Conservation (phyloP, 768 basidiomycete species). For the Rhizopogon salebrosus region DNA sequence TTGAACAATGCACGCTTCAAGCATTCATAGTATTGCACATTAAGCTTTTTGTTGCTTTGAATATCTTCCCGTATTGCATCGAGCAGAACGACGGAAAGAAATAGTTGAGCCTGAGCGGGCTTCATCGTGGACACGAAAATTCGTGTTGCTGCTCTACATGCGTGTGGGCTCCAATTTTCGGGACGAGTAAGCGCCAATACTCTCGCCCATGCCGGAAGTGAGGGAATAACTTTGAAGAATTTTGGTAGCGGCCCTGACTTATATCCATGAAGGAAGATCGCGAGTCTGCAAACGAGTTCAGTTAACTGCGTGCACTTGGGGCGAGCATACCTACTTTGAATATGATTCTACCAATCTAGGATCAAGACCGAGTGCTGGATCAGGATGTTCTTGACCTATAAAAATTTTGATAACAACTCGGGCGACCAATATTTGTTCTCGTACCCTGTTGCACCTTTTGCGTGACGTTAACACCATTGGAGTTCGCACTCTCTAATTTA, state of each 20-base stretch:
- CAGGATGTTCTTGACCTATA: slow-evolving; percentile 49
- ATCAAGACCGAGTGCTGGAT: slow-evolving; percentile 85
- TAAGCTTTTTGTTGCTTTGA: slow-evolving; percentile 76
- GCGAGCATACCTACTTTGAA: slow-evolving; percentile 62
- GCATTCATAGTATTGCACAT: slow-evolving; percentile 92
- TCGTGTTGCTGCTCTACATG: slow-evolving; percentile 88
- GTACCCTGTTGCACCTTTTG: slow-evolving; percentile 59
- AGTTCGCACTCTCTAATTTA: slow-evolving; percentile 68
- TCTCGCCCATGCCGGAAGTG: slow-evolving; percentile 93
- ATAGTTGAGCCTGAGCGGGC: slow-evolving; percentile 88
- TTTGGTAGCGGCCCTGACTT: slow-evolving; percentile 94
- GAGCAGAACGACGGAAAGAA: slow-evolving; percentile 85
- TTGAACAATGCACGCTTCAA: slow-evolving; percentile 91
- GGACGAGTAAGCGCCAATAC: slow-evolving; percentile 90
- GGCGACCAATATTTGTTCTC: not conserved
- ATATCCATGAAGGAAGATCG: slow-evolving; percentile 79
- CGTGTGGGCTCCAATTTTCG: slow-evolving; percentile 93
- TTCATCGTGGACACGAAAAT: slow-evolving; percentile 98
- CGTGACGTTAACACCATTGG: slow-evolving; percentile 48
- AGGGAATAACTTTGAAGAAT: slow-evolving; percentile 96
- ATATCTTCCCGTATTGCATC: slow-evolving; percentile 91
- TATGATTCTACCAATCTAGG: slow-evolving; percentile 92
- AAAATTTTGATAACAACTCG: slow-evolving; percentile 5
- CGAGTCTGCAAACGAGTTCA: slow-evolving; percentile 54
- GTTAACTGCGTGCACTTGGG: not conserved